Evolutionary conservation across 768 basidiomycete genomes (phyloP).

Genomic region (Tulasnella sp.): DNA sequence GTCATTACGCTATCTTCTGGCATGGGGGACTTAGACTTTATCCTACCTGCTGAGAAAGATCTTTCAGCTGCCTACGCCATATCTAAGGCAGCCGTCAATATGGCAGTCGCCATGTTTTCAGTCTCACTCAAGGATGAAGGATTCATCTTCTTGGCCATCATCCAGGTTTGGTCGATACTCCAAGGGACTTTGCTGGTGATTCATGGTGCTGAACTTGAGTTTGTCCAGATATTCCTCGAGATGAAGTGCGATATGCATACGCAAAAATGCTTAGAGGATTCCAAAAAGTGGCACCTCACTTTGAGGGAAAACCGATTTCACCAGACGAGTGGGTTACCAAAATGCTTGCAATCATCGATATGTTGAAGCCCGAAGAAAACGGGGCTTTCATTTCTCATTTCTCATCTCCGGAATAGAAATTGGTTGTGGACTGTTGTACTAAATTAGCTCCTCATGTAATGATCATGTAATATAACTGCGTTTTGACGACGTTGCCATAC

Average conservation of each 20-base stretch:
- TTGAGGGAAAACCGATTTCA: conserved; percentile 19
- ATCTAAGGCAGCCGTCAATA: conserved; percentile 6
- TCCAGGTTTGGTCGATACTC: neutral
- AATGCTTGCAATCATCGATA: conserved; percentile 19
- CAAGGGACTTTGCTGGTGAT: no score
- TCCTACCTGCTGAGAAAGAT: neutral
- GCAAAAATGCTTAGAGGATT: conserved; percentile 16
- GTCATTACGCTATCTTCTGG: conserved; percentile 11
- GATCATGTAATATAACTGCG: no score
- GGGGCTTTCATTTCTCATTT: conserved; percentile 22
- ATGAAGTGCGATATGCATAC: no score
- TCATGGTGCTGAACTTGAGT: no score
- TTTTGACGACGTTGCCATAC: no score
- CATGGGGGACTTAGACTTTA: conserved; percentile 7
- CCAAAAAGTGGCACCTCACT: conserved; percentile 15
- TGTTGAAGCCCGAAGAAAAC: conserved; percentile 17
- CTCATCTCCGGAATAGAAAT: conserved; percentile 21
- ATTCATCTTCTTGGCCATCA: conserved; percentile 13
- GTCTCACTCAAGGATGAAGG: conserved; percentile 15
- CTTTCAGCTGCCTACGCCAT: conserved; percentile 6
- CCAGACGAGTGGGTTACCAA: conserved; percentile 17
- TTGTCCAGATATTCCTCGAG: no score
- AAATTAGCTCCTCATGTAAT: no score
- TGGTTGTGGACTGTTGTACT: conserved; percentile 19
- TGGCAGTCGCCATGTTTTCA: conserved; percentile 13